phyloP scores from a whole-genome alignment of 1,139 yeast species.

The Diutina rugosa region DNA sequence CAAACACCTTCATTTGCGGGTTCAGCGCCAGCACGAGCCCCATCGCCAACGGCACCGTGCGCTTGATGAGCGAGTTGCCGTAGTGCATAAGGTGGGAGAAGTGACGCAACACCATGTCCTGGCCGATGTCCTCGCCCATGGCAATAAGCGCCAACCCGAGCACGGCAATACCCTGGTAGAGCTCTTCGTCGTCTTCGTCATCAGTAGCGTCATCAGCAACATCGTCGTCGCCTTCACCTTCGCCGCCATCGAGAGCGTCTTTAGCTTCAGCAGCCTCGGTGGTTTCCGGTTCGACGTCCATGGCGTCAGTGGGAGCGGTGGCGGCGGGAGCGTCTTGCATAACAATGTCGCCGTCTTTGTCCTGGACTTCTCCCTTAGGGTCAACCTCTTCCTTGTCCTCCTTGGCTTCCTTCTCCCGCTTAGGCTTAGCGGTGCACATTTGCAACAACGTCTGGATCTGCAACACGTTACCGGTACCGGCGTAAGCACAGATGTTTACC shows the following conservation, averaged over 20 bases:
- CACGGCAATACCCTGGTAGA: slow-evolving; percentile 81
- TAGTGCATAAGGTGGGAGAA: slow-evolving; percentile 97
- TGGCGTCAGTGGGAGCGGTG: slow-evolving; percentile 6
- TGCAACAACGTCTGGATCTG: slow-evolving; percentile 87
- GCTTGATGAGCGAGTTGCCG: slow-evolving; percentile 82
- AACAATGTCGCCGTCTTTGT: slow-evolving; percentile 9
- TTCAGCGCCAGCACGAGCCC: slow-evolving; percentile 87
- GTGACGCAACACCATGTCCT: slow-evolving; percentile 94
- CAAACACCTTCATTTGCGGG: slow-evolving; percentile 96
- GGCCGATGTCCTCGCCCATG: slow-evolving; percentile 97
- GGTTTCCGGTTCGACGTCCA: slow-evolving; percentile 6
- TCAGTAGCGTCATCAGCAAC: slow-evolving; percentile 12
- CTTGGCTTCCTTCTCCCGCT: slow-evolving; percentile 10
- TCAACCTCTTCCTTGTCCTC: slow-evolving; percentile 5
- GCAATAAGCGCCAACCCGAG: slow-evolving; percentile 91
- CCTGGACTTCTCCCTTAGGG: slow-evolving; percentile 8
- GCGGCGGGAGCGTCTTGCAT: slow-evolving; percentile 11
- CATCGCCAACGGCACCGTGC: slow-evolving; percentile 97
- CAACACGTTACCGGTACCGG: slow-evolving; percentile 96
- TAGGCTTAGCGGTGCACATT: slow-evolving; percentile 61
- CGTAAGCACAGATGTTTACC: slow-evolving; percentile 88
- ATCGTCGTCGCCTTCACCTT: slow-evolving; percentile 11
- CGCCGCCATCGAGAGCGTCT: slow-evolving; percentile 6
- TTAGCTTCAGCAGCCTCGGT: slow-evolving; percentile 12
- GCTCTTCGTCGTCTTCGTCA: slow-evolving; percentile 33